Percentiles rank a stretch among this genome's conserved stretches.
Evolutionary conservation across 2,329 filamentous ascomycete genomes (phyloP).

Genomic region (Diplodia sapinea): DNA sequence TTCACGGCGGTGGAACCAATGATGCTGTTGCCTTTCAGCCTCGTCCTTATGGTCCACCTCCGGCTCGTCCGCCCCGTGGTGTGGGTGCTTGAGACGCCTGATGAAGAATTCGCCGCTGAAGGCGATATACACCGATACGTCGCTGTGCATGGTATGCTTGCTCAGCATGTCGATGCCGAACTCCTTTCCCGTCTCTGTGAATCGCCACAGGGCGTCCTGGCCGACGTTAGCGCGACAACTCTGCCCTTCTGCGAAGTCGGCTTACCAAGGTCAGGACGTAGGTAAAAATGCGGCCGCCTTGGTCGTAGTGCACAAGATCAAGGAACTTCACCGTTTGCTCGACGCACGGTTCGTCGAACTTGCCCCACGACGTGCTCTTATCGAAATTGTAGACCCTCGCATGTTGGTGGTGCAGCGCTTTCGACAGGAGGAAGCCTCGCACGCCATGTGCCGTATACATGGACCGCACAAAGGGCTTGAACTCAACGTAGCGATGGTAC

Average conservation of each 20-base stretch:
- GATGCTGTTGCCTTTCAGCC: conserved; percentile 24
- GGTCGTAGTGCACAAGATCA: conserved; percentile 82
- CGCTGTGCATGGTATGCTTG: conserved; percentile 97
- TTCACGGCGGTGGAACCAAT: conserved; percentile 15
- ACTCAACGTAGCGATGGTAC: conserved; percentile 93
- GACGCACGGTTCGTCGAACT: conserved; percentile 68
- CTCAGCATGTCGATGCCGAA: conserved; percentile 91
- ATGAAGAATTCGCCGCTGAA: conserved; percentile 95
- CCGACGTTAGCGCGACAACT: not conserved
- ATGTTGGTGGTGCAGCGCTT: conserved; percentile 89
- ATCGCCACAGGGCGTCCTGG: conserved; percentile 77
- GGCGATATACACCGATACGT: conserved; percentile 89
- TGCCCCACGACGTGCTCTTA: conserved; percentile 73
- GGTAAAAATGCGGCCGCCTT: conserved; percentile 86
- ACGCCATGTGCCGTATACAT: conserved; percentile 85
- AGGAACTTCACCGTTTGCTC: conserved; percentile 81
- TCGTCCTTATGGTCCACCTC: conserved; percentile 38
- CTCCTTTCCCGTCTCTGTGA: conserved; percentile 94
- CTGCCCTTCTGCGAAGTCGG: not conserved
- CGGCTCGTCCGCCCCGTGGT: conserved; percentile 40
- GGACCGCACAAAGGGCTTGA: conserved; percentile 83
- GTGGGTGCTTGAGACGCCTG: conserved; percentile 65
- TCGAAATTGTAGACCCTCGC: conserved; percentile 88
- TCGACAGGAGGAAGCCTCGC: conserved; percentile 79
- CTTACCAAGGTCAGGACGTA: conserved; percentile 77